Percentiles rank a stretch among this genome's conserved stretches.
Evolutionary conservation across 2,329 filamentous ascomycete species (phyloP).

Genomic region (Intubia oerlemansii): DNA sequence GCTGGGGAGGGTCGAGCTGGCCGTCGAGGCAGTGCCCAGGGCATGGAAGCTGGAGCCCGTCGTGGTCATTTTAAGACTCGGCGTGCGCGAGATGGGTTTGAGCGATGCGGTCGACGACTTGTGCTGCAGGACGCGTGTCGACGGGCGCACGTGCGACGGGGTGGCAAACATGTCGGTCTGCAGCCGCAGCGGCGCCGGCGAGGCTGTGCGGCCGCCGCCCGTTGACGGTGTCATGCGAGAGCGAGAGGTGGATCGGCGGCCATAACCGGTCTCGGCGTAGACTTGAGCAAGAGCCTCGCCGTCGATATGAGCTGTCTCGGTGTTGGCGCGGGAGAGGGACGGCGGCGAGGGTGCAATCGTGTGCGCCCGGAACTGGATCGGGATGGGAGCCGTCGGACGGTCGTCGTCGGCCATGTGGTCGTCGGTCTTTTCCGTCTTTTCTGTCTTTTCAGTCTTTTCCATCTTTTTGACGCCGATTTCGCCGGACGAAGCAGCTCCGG

Average conservation of each 20-base stretch:
- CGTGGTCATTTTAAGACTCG: slow-evolving; percentile 31
- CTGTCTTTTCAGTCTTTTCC: too few relatives aligned
- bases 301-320: too few relatives aligned
- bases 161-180: slow-evolving; percentile 6
- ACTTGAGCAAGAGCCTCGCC: too few relatives aligned
- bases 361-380: slow-evolving; percentile 11
- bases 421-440: too few relatives aligned
- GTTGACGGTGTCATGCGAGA: too few relatives aligned
- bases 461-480: too few relatives aligned
- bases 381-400: too few relatives aligned
- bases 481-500: too few relatives aligned
- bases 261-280: too few relatives aligned
- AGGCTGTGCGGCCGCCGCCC: too few relatives aligned
- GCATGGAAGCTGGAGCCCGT: slow-evolving; percentile 23
- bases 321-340: slow-evolving; percentile 5
- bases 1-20: slow-evolving; percentile 49
- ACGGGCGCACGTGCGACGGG: slow-evolving; percentile 9
- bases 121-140: slow-evolving; percentile 13
- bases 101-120: slow-evolving; percentile 23
- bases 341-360: slow-evolving; percentile 14
- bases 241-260: too few relatives aligned
- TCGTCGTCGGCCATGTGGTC: too few relatives aligned
- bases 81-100: slow-evolving; percentile 33
- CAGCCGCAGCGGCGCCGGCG: slow-evolving; percentile 3
- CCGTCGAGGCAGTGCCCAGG: slow-evolving; percentile 28